phyloP scores from a whole-genome alignment of 2,329 filamentous ascomycete species.

The Arthroderma uncinatum region DNA sequence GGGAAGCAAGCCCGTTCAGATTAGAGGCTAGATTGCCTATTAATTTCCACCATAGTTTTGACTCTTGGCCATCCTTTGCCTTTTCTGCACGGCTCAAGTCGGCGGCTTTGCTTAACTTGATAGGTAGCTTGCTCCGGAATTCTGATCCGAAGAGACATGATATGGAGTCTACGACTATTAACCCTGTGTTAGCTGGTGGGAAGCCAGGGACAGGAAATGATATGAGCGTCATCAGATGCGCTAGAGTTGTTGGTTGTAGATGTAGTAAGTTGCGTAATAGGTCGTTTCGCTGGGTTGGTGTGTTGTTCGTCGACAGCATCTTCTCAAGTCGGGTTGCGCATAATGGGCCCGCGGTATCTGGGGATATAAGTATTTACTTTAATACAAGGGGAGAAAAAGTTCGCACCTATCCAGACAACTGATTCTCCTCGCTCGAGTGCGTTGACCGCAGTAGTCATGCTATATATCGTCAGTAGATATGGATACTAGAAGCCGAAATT shows the following conservation, averaged over 20 bases:
- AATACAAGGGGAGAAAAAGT: neutral
- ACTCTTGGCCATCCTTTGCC: constrained; percentile 11
- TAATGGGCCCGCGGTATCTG: constrained; percentile 42
- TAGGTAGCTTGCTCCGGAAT: constrained; percentile 46
- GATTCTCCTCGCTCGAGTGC: constrained; percentile 49
- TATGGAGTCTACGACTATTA: constrained; percentile 68
- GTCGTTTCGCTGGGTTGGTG: neutral
- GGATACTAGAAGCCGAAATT: neutral
- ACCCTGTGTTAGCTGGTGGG: constrained; percentile 50
- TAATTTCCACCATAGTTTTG: constrained; percentile 41
- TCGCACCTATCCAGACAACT: constrained; percentile 75
- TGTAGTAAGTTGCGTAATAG: constrained; percentile 38
- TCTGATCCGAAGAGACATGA: constrained; percentile 66
- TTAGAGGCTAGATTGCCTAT: constrained; percentile 52
- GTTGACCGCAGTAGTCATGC: constrained; percentile 58
- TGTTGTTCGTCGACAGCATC: constrained; percentile 28
- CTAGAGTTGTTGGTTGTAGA: constrained; percentile 47
- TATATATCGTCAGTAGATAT: constrained; percentile 27
- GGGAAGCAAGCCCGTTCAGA: constrained; percentile 61
- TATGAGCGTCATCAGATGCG: constrained; percentile 61
- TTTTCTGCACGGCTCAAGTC: constrained; percentile 24
- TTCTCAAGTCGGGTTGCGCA: constrained; percentile 38
- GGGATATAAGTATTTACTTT: neutral
- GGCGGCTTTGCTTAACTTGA: constrained; percentile 27
- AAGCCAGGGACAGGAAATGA: constrained; percentile 54